phyloP scores from a whole-genome alignment of 768 basidiomycete species.

The Wakefieldia striispora region DNA sequence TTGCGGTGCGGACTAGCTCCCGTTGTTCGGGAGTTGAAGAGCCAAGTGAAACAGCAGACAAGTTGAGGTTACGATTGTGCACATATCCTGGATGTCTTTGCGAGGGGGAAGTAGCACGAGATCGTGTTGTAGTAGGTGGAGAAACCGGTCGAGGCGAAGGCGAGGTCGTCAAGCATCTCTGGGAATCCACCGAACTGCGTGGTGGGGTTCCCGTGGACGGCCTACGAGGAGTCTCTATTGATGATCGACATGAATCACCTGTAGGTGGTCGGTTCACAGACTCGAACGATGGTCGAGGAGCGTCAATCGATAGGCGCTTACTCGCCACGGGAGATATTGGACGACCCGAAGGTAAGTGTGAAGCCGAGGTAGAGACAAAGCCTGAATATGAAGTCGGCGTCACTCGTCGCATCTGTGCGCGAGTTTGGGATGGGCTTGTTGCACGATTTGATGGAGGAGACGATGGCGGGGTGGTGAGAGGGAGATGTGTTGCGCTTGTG shows the following conservation, averaged over 20 bases:
- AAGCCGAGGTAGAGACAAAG: conserved; percentile 47
- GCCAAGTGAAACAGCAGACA: conserved; percentile 56
- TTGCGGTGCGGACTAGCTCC: conserved; percentile 65
- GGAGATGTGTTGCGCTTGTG: conserved; percentile 42
- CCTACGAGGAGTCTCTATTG: conserved; percentile 37
- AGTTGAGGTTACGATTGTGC: conserved; percentile 56
- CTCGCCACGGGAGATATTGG: conserved; percentile 29
- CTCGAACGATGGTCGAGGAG: conserved; percentile 16
- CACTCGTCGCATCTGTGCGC: conserved; percentile 40
- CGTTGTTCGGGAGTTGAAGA: conserved; percentile 56
- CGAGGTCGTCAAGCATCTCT: conserved; percentile 23
- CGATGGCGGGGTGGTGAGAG: conserved; percentile 36
- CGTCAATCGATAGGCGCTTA: conserved; percentile 27
- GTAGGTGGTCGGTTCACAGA: conserved; percentile 21
- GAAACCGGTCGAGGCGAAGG: conserved; percentile 41
- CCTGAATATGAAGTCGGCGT: conserved; percentile 42
- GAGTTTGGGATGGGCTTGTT: conserved; percentile 42
- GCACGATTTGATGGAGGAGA: conserved; percentile 37
- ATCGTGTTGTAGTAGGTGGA: conserved; percentile 42
- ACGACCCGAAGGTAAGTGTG: conserved; percentile 45
- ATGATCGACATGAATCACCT: conserved; percentile 35
- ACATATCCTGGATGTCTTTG: conserved; percentile 42
- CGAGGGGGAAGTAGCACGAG: conserved; percentile 45
- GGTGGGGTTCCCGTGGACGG: conserved; percentile 26
- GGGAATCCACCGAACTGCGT: conserved; percentile 23